Base-by-base conservation (phyloP, 768 basidiomycete genomes). In the Gymnopilus junonius region DNA sequence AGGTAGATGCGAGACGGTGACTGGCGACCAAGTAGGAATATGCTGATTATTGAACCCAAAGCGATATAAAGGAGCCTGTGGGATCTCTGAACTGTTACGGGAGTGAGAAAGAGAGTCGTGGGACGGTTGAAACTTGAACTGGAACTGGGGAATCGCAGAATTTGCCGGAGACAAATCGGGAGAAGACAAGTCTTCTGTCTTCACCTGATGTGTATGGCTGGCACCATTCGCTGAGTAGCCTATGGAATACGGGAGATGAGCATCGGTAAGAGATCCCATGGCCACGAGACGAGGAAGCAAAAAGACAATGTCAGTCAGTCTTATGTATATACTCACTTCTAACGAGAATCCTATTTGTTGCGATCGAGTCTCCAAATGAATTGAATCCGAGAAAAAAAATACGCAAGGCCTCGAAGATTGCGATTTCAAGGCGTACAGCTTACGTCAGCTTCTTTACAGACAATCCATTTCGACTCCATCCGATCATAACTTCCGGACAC, bases 111-210 rank as follows among this genome's bases (percentile, higher is more conserved):
- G 70, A 25, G 74, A 72, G 63, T 63, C 75, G 75, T 76, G 77
- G 68, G 78, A 75, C 35, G 73, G 63, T 42, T 65, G 59, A 35
- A 65, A 65, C 46, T 61, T 65, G 64, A 65, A 65, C 21, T 65
- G 60, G 42, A 65, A 65, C 37, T 55, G 59, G 62, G 72, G 61
- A 56, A 67, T 61, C 29, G 61, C 39, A 62, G 61, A 48, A 48
- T 46, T 43, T 45, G 70, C 67, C 61, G 79, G 74, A 58, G 78
- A 71, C 68, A 82, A 76, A 71, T 80, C 77, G 67, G 80, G 81
- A 58, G 81, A 82, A 71, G 78, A 72, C 67, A 75, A 76, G 58
- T 74, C 76, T 68, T 81, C 80, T 57, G 79, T 76, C 74, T 83
- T 83, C 59, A 81, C 76, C 65, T 55, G 63, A 63, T 57, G 62